Evolutionary conservation across 805 yeast species (phyloP).

Genomic region (Trichomonascus vanleenenianus): DNA sequence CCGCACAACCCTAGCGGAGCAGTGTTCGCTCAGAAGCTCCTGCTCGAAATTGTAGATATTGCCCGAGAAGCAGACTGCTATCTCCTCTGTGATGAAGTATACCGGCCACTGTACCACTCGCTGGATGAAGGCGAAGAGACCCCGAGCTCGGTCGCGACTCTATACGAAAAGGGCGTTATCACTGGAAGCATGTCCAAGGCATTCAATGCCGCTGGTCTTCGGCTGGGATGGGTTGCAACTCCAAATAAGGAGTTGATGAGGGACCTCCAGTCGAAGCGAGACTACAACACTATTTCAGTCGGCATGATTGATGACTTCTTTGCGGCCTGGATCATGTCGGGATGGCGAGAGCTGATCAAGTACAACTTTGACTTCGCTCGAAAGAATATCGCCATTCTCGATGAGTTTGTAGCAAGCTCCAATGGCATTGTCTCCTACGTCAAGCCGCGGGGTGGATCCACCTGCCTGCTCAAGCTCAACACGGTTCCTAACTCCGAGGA

Average conservation of each 20-base stretch:
- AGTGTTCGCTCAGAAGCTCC: slow-evolving; percentile 31
- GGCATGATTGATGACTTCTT: slow-evolving; percentile 40
- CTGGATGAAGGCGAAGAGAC: slow-evolving; percentile 14
- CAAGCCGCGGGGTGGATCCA: slow-evolving; percentile 42
- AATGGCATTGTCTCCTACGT: slow-evolving; percentile 33
- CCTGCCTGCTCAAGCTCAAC: slow-evolving; percentile 35
- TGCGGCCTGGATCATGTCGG: slow-evolving; percentile 37
- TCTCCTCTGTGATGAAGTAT: slow-evolving; percentile 45
- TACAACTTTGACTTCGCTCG: slow-evolving; percentile 36
- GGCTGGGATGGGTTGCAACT: slow-evolving; percentile 46
- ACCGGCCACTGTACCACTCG: slow-evolving; percentile 44
- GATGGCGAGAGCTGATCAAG: slow-evolving; percentile 30
- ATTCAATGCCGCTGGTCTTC: slow-evolving; percentile 44
- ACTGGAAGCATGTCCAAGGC: slow-evolving; percentile 50
- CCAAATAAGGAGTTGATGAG: slow-evolving; percentile 27
- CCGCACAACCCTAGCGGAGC: slow-evolving; percentile 44
- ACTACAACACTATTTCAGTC: slow-evolving; percentile 45
- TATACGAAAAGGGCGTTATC: slow-evolving; percentile 38
- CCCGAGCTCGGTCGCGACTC: slow-evolving; percentile 37
- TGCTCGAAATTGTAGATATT: slow-evolving; percentile 33
- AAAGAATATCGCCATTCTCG: slow-evolving; percentile 32
- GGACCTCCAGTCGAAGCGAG: slow-evolving; percentile 36
- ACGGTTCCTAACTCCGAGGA: slow-evolving; percentile 27
- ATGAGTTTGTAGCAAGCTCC: slow-evolving; percentile 28
- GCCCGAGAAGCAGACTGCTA: slow-evolving; percentile 31